Evolutionary conservation across 202 grass and related monocot species (phyloP).

Genomic region (Schoenoplectus triqueter): DNA sequence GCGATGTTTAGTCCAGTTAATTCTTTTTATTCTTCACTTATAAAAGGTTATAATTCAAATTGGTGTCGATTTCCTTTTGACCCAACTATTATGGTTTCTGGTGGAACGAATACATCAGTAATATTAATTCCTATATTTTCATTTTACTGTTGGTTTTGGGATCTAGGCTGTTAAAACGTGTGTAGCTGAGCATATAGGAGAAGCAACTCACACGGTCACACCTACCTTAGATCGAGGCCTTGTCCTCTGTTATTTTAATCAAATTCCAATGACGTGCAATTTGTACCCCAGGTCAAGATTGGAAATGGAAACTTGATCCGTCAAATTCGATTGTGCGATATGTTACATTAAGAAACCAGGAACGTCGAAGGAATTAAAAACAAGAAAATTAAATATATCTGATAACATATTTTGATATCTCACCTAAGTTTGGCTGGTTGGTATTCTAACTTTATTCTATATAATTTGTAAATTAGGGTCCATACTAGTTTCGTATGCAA

Average conservation of each 20-base stretch:
- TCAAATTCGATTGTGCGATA: conserved; percentile 7
- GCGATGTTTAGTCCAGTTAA: conserved; percentile 24
- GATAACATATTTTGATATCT: background rate
- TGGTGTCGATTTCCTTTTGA: conserved; percentile 28
- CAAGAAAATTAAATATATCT: background rate
- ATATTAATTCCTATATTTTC: conserved; percentile 20
- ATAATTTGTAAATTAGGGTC: background rate
- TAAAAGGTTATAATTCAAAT: background rate
- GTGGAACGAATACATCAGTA: conserved; percentile 31
- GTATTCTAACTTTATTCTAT: conserved; percentile 1
- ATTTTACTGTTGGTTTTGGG: conserved; percentile 4
- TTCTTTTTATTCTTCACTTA: background rate
- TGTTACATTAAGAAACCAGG: background rate
- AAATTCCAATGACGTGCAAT: conserved; percentile 21
- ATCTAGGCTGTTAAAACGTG: conserved; percentile 86
- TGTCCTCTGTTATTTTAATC: conserved; percentile 6
- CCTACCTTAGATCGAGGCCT: background rate
- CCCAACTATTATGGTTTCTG: conserved; percentile 31
- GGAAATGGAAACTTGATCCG: background rate
- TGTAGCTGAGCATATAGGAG: conserved; percentile 39
- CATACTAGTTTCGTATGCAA: background rate
- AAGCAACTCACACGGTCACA: conserved; percentile 20
- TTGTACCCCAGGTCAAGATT: background rate
- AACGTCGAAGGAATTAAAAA: background rate
- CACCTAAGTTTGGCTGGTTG: background rate